Conservation (phyloP, 371 early-diverging fungal genomes). For the Mucor irregularis region DNA sequence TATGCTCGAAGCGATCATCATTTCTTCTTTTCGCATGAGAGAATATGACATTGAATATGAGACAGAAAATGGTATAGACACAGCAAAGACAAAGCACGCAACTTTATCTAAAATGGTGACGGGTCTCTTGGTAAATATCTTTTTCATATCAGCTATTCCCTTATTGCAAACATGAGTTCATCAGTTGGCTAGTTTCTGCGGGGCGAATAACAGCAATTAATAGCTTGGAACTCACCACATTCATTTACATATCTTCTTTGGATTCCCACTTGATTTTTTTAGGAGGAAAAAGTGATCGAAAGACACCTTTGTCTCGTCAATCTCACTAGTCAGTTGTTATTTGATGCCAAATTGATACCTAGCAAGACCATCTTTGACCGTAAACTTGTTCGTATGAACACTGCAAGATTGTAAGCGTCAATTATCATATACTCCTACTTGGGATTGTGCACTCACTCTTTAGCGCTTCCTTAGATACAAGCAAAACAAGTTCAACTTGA, state of each 20-base stretch:
- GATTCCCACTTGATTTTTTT: not conserved
- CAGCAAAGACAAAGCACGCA: too few species aligned
- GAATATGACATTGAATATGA: too few species aligned
- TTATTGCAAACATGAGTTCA: not conserved
- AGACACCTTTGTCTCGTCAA: constrained; percentile 32
- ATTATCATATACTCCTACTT: not conserved
- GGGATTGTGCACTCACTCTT: too few species aligned
- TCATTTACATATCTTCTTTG: constrained; percentile 3
- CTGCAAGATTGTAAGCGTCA: constrained; percentile 56
- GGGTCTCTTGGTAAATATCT: constrained; percentile 2
- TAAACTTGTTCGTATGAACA: constrained; percentile 67
- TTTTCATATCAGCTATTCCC: not conserved
- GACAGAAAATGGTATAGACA: not conserved
- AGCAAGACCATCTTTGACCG: constrained; percentile 51
- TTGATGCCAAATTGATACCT: constrained; percentile 52
- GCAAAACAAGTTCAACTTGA: constrained; percentile 89
- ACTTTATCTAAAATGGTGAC: too few species aligned
- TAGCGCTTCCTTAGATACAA: too few species aligned
- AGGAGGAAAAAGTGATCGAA: constrained; percentile 21
- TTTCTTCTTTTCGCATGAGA: constrained; percentile 8
- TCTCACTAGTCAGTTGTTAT: constrained; percentile 47
- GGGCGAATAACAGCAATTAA: too few species aligned
- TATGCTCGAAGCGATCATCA: constrained; percentile 8
- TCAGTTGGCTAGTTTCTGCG: too few species aligned
- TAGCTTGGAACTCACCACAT: not conserved